Percentiles rank a stretch among this genome's conserved stretches.
Evolutionary conservation across 768 basidiomycete species (phyloP).

Genomic region (Tylopilus vinaceipallidus): DNA sequence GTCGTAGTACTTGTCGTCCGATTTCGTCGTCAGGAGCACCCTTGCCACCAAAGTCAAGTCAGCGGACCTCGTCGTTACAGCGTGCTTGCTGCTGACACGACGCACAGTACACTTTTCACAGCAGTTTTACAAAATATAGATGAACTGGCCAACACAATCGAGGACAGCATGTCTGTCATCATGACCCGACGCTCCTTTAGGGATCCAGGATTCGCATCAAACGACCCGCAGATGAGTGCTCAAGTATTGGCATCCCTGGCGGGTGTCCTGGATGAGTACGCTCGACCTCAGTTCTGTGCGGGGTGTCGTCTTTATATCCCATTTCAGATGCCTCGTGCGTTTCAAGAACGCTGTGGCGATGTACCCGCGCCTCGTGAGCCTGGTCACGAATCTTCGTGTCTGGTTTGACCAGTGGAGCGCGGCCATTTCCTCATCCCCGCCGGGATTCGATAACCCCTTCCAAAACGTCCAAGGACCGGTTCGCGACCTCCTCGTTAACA

Average conservation of each 20-base stretch:
- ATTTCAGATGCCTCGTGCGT: conserved; percentile 49
- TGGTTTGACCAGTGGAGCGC: conserved; percentile 51
- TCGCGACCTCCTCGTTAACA: conserved; percentile 36
- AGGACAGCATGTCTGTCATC: conserved; percentile 37
- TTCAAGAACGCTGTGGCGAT: conserved; percentile 54
- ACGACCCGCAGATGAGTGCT: conserved; percentile 31
- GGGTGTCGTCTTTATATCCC: conserved; percentile 14
- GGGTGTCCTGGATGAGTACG: conserved; percentile 52
- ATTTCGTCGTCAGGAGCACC: conserved; percentile 57
- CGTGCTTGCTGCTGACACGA: conserved; percentile 6
- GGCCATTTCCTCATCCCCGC: conserved; percentile 36
- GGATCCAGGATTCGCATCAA: conserved; percentile 20
- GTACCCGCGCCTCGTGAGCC: conserved; percentile 41
- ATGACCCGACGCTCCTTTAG: conserved; percentile 32
- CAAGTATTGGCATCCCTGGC: conserved; percentile 47
- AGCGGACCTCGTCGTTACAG: conserved; percentile 12
- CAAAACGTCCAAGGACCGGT: conserved; percentile 22
- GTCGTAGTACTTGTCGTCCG: conserved; percentile 55
- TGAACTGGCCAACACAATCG: conserved; percentile 39
- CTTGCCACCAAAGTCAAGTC: conserved; percentile 52
- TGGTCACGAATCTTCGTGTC: conserved; percentile 40
- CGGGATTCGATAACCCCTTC: conserved; percentile 48
- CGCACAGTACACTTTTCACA: conserved; percentile 43
- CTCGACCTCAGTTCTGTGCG: neutral
- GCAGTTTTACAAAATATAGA: conserved; percentile 46